Base-by-base conservation (phyloP, 176 grass and related monocot genomes). In the Calamus simplicifolius region DNA sequence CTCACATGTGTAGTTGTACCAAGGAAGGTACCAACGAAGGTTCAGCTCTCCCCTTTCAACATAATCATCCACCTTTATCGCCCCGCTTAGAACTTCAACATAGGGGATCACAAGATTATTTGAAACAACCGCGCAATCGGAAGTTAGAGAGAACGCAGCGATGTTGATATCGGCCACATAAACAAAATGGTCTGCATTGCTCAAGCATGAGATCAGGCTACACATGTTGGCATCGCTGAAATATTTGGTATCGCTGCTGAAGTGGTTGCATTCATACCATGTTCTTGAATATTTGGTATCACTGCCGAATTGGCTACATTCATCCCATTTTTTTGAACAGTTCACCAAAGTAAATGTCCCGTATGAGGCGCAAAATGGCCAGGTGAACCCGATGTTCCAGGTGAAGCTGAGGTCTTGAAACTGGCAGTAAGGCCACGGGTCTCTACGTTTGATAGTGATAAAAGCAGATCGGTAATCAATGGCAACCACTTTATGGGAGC, bases 141-240 rank as follows among this genome's bases (percentile, higher is more conserved):
- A 58, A 4, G 78, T 78, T 50, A 90, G 74, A 52, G 28, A 2
- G 31, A 55, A 52, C 75, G 79, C 76, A 23, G 27, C n/a, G 0
- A 8, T n/a, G n/a, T 5, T n/a, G n/a, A n/a, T 10, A 8, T 1
- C 0, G 0, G 63, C 71, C 16, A 67, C 48, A 50, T 85, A 90
- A 19, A 77, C 57, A 19, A 58, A 70, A 16, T 70, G 56, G 69
- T 6, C 59, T 6, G 6, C 3, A 8, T 63, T 78, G 27, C 8
- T 38, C 3, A 75, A 51, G 66, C 81, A 89, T 13, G 50, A 4
- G 1, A 60, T 27, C 18, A 81, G 66, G 8, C 77, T 77, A 57
- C 18, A 2, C 0, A 1, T 57, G 21, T 23, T 23, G 21, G n/a
- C n/a, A n/a, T n/a, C n/a, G n/a, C n/a, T n/a, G n/a, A n/a, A n/a